Percentiles rank a stretch among this genome's conserved stretches.
phyloP scores from a whole-genome alignment of 768 basidiomycete species.

The Asterophora parasitica region DNA sequence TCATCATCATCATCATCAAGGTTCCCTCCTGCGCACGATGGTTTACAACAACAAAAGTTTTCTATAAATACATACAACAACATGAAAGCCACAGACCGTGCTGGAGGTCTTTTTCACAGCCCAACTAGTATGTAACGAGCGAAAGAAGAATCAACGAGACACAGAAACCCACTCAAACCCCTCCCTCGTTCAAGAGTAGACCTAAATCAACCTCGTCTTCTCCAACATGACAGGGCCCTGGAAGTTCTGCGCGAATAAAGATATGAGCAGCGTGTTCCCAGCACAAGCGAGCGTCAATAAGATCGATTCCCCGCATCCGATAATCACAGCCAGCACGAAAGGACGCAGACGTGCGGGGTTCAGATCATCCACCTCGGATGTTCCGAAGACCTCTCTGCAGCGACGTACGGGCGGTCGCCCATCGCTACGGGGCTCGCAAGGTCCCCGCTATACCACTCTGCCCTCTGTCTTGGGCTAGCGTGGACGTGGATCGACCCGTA shows the following conservation, averaged over 20 bases:
- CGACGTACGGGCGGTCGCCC: conserved; percentile 14
- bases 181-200: not conserved
- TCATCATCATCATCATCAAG: too few species aligned
- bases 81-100: not conserved
- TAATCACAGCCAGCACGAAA: too few species aligned
- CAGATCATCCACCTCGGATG: conserved; percentile 34
- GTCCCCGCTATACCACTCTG: conserved; percentile 15
- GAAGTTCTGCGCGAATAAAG: conserved; percentile 2
- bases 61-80: not conserved
- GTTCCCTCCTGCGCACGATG: too few species aligned
- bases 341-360: conserved; percentile 4
- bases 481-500: conserved; percentile 39
- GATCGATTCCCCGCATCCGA: too few species aligned
- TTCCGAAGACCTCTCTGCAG: conserved; percentile 26
- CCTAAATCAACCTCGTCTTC: conserved; percentile 12
- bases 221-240: conserved; percentile 15
- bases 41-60: not conserved
- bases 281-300: too few species aligned
- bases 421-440: not conserved
- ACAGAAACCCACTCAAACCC: too few species aligned
- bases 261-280: too few species aligned
- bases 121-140: not conserved
- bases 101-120: not conserved
- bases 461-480: conserved; percentile 17
- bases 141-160: not conserved